phyloP scores from a whole-genome alignment of 768 basidiomycete genomes.

The Amyloporia xantha region DNA sequence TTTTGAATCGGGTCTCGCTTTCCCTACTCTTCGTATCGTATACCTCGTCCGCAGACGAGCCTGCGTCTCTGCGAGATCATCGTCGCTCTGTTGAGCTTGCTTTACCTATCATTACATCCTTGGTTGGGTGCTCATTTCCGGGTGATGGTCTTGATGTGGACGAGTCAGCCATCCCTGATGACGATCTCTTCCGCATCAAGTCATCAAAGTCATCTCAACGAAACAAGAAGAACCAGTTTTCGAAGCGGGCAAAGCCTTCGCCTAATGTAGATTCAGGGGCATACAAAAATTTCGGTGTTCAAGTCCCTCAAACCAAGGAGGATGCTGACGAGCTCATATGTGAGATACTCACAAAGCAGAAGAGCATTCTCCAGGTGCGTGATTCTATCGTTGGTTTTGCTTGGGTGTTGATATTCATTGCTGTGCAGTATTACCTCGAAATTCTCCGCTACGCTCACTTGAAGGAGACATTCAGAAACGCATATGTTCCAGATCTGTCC shows the following conservation, averaged over 20 bases:
- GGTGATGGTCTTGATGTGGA: background rate
- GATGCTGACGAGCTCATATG: constrained; percentile 15
- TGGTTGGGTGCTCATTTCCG: background rate
- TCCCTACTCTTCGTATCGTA: constrained; percentile 9
- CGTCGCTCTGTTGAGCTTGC: background rate
- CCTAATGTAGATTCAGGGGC: constrained; percentile 16
- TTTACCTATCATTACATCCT: background rate
- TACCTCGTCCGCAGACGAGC: constrained; percentile 2
- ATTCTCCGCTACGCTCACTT: constrained; percentile 2
- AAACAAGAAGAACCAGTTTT: no score
- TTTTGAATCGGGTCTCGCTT: constrained; percentile 7
- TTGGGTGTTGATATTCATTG: background rate
- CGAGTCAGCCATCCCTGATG: background rate
- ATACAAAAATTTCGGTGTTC: constrained; percentile 23
- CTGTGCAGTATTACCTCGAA: constrained; percentile 3
- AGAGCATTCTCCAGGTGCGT: constrained; percentile 23
- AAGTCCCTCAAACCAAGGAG: constrained; percentile 18
- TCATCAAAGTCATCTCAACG: background rate
- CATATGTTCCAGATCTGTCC: background rate
- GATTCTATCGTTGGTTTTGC: background rate
- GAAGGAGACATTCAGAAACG: constrained; percentile 1
- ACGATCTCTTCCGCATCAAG: background rate
- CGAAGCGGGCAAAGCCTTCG: constrained; percentile 10
- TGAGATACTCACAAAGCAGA: constrained; percentile 19
- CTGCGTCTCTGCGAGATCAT: background rate